A percentile compares a stretch with the other conserved stretches of the same genome.
These are phyloP conservation scores for Suhomyces taliae DNA, from an alignment of 1,139 yeast genomes.

Conservation along the genomic window DNA sequence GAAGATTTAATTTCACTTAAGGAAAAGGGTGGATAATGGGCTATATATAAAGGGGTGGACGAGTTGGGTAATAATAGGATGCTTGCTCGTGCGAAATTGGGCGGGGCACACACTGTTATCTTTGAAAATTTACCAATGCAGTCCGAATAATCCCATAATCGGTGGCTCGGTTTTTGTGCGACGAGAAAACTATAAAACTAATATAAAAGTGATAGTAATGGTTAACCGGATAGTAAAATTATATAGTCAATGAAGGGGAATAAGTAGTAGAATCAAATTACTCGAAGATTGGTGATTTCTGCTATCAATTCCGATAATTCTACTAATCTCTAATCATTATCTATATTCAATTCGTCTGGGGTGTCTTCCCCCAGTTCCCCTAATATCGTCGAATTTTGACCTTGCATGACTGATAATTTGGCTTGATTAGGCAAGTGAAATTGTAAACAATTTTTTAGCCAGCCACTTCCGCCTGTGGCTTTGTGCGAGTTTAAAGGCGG, in stretches of 20 bases:
- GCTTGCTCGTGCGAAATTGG: constrained; percentile 10
- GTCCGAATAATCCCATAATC: constrained; percentile 3
- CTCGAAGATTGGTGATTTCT: too few species aligned
- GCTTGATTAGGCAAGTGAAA: constrained; percentile 13
- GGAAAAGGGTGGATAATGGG: constrained; percentile 3
- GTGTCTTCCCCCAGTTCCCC: background rate
- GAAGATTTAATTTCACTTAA: background rate
- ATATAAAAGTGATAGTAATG: too few species aligned
- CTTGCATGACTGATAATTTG: constrained; percentile 6
- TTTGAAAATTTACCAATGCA: constrained; percentile 4
- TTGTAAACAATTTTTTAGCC: constrained; percentile 9
- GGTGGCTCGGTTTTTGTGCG: constrained; percentile 1
- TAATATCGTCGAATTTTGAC: background rate
- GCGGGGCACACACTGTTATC: constrained; percentile 9
- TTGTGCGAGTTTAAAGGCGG: constrained; percentile 7
- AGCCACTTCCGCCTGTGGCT: constrained; percentile 10
- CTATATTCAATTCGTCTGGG: background rate
- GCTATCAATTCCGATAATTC: too few species aligned
- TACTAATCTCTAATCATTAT: too few species aligned
- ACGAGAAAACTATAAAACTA: background rate
- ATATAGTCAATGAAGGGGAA: too few species aligned
- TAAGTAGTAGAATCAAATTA: too few species aligned
- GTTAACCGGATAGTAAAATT: too few species aligned
- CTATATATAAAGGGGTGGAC: constrained; percentile 12
- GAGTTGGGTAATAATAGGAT: constrained; percentile 6